Percentiles rank a stretch among this genome's conserved stretches.
phyloP scores from a whole-genome alignment of 1,284 basidiomycete genomes.

The Tylopilus sp. region DNA sequence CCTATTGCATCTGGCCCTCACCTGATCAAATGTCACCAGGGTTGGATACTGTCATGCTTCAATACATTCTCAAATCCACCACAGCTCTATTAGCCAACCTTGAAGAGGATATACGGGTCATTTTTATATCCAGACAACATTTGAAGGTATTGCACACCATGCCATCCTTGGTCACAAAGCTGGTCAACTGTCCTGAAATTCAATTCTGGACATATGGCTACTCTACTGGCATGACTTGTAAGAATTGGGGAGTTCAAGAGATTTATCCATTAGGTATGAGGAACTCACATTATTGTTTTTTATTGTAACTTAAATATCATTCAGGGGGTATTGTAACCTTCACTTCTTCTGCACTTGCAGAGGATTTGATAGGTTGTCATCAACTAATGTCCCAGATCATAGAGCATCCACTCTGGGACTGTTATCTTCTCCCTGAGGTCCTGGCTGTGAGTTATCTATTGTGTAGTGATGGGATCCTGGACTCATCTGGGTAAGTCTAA shows the following conservation, averaged over 20 bases:
- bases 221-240: slow-evolving; percentile 45
- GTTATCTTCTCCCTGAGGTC: slow-evolving; percentile 57
- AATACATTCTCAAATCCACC: slow-evolving; percentile 43
- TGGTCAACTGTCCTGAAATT: slow-evolving; percentile 40
- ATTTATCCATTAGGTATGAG: slow-evolving; percentile 60
- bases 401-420: slow-evolving; percentile 62
- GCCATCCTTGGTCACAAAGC: slow-evolving; percentile 44
- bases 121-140: slow-evolving; percentile 65
- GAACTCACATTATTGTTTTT: slow-evolving; percentile 4
- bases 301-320: slow-evolving; percentile 9
- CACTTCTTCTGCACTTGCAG: slow-evolving; percentile 52
- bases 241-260: slow-evolving; percentile 56
- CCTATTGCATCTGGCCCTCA: slow-evolving; percentile 41
- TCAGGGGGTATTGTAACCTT: slow-evolving; percentile 68
- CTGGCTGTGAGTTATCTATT: slow-evolving; percentile 43
- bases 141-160: slow-evolving; percentile 46
- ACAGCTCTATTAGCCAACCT: slow-evolving; percentile 37
- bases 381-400: slow-evolving; percentile 46
- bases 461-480: slow-evolving; percentile 28
- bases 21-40: slow-evolving; percentile 22
- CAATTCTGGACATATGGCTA: slow-evolving; percentile 67
- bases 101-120: slow-evolving; percentile 41
- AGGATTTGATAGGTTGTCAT: slow-evolving; percentile 44
- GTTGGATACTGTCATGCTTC: slow-evolving; percentile 46
- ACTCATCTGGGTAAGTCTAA: slow-evolving; percentile 29